Conservation (phyloP, 768 basidiomycete genomes). For the Tricholoma terreum region DNA sequence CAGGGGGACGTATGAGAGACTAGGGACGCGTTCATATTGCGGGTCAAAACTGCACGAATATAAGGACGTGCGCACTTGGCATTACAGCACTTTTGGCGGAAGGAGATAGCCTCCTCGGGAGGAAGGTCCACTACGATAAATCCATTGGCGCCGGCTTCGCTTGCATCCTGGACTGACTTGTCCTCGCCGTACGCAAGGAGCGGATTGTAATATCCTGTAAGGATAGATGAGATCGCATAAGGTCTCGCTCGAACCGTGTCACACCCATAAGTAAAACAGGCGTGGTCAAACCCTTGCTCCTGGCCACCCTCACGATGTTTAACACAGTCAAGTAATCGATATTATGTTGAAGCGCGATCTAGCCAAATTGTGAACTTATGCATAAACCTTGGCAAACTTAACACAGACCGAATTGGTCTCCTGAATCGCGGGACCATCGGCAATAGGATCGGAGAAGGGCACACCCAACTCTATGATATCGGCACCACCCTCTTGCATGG, state of each 20-base stretch:
- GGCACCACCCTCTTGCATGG: conserved; percentile 90
- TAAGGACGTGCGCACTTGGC: conserved; percentile 53
- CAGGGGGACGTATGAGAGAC: conserved; percentile 91
- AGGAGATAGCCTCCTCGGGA: conserved; percentile 90
- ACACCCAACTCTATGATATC: conserved; percentile 96
- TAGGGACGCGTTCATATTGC: conserved; percentile 31
- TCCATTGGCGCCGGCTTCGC: conserved; percentile 90
- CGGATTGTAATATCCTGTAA: conserved; percentile 94
- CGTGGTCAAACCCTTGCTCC: conserved; percentile 74
- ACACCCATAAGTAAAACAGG: conserved; percentile 95
- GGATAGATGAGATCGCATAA: conserved; percentile 1
- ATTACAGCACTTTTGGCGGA: conserved; percentile 83
- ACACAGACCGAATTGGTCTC: conserved; percentile 80
- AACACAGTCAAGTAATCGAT: conserved; percentile 78
- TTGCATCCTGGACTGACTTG: conserved; percentile 86
- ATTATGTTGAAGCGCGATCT: conserved; percentile 84
- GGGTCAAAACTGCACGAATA: not conserved
- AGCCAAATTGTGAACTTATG: conserved; percentile 9
- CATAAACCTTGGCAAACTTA: conserved; percentile 7
- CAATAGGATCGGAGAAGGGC: conserved; percentile 95
- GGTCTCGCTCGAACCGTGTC: not conserved
- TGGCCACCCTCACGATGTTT: conserved; percentile 70
- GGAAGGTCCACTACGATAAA: conserved; percentile 98
- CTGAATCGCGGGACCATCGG: conserved; percentile 93
- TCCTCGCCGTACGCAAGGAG: conserved; percentile 94